Evolutionary conservation across 2,329 filamentous ascomycete species (phyloP).

Genomic region (Neofusicoccum laricinum): DNA sequence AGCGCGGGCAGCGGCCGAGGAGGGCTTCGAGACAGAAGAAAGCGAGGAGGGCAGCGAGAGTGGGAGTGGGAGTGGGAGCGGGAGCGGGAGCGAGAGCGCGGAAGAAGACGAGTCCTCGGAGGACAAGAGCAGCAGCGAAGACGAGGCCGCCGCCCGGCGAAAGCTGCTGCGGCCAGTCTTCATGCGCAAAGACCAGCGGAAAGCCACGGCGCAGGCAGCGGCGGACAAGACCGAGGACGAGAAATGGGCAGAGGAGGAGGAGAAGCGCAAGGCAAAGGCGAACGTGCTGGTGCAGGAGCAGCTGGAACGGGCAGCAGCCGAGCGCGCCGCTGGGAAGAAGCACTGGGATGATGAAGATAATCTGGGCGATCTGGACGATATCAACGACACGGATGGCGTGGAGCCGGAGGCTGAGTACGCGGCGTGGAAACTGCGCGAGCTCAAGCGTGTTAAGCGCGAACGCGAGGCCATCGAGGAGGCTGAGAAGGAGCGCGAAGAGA

Average conservation of each 20-base stretch:
- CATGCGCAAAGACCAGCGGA: conserved; percentile 61
- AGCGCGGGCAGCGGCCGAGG: conserved; percentile 43
- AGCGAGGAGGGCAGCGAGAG: conserved; percentile 19
- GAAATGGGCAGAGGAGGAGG: conserved; percentile 48
- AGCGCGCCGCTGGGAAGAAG: conserved; percentile 71
- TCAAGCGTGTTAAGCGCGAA: conserved; percentile 83
- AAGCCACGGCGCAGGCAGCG: conserved; percentile 24
- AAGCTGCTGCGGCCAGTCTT: conserved; percentile 62
- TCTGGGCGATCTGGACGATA: conserved; percentile 67
- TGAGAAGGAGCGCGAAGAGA: conserved; percentile 82
- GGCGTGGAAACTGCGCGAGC: conserved; percentile 90
- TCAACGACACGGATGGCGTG: conserved; percentile 84
- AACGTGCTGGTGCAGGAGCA: conserved; percentile 86
- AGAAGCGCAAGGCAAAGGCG: conserved; percentile 65
- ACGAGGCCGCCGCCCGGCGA: conserved; percentile 53
- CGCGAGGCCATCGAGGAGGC: conserved; percentile 78
- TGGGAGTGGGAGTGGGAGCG: conserved; percentile 22
- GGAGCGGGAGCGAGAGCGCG: conserved; percentile 18
- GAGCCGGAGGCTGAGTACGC: conserved; percentile 87
- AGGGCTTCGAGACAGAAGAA: conserved; percentile 60
- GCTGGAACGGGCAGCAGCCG: conserved; percentile 72
- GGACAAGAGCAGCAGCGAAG: conserved; percentile 52
- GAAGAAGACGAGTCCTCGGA: conserved; percentile 34
- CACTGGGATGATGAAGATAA: conserved; percentile 76
- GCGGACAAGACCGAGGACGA: conserved; percentile 38